Percentiles rank a stretch among this genome's conserved stretches.
Evolutionary conservation across 2,329 filamentous ascomycete species (phyloP).

Genomic region (Claviceps sp.): DNA sequence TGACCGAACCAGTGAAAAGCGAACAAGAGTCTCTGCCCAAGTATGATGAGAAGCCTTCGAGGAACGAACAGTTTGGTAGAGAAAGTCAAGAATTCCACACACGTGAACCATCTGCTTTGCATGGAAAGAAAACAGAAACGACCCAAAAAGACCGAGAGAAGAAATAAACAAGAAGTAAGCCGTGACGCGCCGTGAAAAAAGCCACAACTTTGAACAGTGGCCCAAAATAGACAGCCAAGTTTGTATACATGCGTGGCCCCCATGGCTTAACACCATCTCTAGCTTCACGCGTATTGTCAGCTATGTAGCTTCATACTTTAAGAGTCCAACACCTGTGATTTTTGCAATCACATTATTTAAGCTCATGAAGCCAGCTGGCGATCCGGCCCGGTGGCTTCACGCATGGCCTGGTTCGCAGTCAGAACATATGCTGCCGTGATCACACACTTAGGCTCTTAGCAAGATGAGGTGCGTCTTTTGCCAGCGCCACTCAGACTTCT

Average conservation of each 20-base stretch:
- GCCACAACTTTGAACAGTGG: neutral
- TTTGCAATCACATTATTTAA: too few species aligned
- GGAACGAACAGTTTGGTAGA: too few species aligned
- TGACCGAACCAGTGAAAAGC: neutral
- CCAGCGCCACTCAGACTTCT: neutral
- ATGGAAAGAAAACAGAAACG: too few species aligned
- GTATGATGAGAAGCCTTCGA: too few species aligned
- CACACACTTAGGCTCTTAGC: neutral
- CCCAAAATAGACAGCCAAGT: neutral
- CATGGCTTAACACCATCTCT: neutral
- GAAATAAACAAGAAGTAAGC: too few species aligned
- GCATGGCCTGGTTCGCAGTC: neutral
- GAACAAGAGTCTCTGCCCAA: neutral
- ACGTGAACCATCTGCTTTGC: too few species aligned
- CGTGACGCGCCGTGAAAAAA: too few species aligned
- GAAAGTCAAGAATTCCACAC: too few species aligned
- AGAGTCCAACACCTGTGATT: neutral
- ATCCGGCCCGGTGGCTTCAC: neutral
- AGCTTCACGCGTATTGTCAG: neutral
- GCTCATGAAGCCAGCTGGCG: too few species aligned
- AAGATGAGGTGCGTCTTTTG: neutral
- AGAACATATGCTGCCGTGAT: neutral
- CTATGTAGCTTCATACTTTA: neutral
- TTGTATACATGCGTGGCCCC: neutral
- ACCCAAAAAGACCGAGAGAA: too few species aligned